A percentile compares a stretch with the other conserved stretches of the same genome.
Conservation (phyloP, 1,284 basidiomycete genomes). For the Salmacisia buchloeana region DNA sequence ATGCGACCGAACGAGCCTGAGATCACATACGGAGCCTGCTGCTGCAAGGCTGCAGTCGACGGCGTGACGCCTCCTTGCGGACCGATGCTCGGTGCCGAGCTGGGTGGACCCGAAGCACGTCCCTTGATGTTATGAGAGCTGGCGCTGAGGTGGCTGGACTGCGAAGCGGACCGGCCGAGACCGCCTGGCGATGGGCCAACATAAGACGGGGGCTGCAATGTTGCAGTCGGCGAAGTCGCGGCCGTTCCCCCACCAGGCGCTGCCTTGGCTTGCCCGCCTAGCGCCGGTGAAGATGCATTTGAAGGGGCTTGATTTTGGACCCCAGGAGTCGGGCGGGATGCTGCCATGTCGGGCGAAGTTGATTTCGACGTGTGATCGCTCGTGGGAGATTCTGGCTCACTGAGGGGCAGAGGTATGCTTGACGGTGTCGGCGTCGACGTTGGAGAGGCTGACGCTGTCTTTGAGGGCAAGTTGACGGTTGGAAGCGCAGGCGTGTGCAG, state of each 20-base stretch:
- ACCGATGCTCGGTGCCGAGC: neutral
- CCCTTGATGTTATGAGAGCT: neutral
- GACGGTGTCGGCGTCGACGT: no score
- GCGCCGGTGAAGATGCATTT: neutral
- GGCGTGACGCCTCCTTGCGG: neutral
- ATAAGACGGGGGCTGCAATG: neutral
- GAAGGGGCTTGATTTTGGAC: neutral
- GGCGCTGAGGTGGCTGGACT: neutral
- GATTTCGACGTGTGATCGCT: neutral
- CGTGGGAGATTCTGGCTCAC: neutral
- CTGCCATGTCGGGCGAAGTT: neutral
- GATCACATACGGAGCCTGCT: conserved; percentile 28
- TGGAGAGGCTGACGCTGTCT: no score
- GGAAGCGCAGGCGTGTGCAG: no score
- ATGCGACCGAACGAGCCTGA: conserved; percentile 64
- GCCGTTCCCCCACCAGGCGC: neutral
- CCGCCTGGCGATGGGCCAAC: neutral
- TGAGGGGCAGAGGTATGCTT: neutral
- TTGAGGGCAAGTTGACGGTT: no score
- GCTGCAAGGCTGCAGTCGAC: conserved; percentile 1
- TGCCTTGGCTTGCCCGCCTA: no score
- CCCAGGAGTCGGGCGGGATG: neutral
- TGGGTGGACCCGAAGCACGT: neutral
- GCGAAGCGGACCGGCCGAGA: neutral
- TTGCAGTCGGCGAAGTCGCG: neutral